Percentiles rank a stretch among this genome's conserved stretches.
Evolutionary conservation across 1,139 yeast genomes (phyloP).

Genomic region (Kurtzmaniella quercitrusa): DNA sequence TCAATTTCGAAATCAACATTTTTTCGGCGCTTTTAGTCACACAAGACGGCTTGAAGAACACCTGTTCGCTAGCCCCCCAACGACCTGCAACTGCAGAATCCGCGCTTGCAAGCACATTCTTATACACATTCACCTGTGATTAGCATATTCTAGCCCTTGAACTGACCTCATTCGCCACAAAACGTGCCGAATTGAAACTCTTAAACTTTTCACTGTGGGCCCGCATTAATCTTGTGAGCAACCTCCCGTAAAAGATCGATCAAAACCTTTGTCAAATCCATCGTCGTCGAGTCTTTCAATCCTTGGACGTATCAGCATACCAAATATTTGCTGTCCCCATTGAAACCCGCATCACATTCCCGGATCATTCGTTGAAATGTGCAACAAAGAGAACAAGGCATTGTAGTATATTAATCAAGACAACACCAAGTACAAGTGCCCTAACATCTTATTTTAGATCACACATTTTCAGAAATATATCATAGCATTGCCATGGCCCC

Average conservation of each 20-base stretch:
- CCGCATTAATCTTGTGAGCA: no score
- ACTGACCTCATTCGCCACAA: background rate
- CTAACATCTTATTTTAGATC: background rate
- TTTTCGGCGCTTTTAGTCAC: background rate
- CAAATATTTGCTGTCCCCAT: background rate
- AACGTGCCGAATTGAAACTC: background rate
- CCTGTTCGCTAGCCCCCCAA: background rate
- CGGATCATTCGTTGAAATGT: background rate
- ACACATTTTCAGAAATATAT: background rate
- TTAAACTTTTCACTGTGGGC: no score
- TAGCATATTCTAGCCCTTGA: background rate
- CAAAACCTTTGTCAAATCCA: no score
- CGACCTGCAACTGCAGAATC: background rate
- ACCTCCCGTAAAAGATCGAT: no score
- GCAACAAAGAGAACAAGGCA: slow-evolving; percentile 2
- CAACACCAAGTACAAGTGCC: slow-evolving; percentile 1
- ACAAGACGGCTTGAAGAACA: background rate
- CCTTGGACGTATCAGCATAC: no score
- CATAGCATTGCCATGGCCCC: slow-evolving; percentile 5
- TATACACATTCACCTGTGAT: background rate
- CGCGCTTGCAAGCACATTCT: background rate
- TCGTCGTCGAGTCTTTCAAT: no score
- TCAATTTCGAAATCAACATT: background rate
- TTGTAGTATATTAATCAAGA: slow-evolving; percentile 1
- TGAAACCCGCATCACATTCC: slow-evolving; percentile 5